phyloP scores from a whole-genome alignment of 2,329 filamentous ascomycete genomes.

The Fusarium euwallaceae region DNA sequence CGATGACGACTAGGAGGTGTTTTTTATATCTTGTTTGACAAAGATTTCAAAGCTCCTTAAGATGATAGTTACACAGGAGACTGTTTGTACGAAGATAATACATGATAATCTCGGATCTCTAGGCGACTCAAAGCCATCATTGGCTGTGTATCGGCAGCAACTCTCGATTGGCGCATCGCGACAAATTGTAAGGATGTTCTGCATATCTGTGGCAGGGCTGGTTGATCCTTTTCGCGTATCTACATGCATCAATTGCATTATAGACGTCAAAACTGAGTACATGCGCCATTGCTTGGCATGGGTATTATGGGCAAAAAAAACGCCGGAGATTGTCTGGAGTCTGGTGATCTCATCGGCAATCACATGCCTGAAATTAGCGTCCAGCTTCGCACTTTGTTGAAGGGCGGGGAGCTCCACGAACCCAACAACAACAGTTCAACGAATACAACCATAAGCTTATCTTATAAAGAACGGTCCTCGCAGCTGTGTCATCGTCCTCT shows the following conservation, averaged over 20 bases:
- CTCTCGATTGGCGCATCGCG: neutral
- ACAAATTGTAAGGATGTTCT: neutral
- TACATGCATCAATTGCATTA: neutral
- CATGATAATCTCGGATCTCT: conserved; percentile 14
- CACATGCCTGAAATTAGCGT: conserved; percentile 47
- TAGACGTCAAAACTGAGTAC: neutral
- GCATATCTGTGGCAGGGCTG: neutral
- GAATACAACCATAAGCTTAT: neutral
- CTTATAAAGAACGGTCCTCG: conserved; percentile 13
- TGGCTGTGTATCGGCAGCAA: neutral
- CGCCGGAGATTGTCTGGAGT: conserved; percentile 26
- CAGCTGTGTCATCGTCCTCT: neutral
- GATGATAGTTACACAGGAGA: conserved; percentile 11
- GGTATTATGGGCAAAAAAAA: conserved; percentile 20
- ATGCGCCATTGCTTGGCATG: conserved; percentile 13
- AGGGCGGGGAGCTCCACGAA: conserved; percentile 41
- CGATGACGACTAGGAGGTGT: conserved; percentile 64
- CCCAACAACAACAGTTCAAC: conserved; percentile 41
- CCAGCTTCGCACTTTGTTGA: conserved; percentile 36
- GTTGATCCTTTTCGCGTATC: neutral
- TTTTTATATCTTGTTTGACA: neutral
- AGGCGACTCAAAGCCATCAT: neutral
- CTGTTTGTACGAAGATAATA: conserved; percentile 28
- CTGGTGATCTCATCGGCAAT: conserved; percentile 47
- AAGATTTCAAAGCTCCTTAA: conserved; percentile 5